These are phyloP conservation scores for Cucurbita pepo DNA, from an alignment of 306 rosid genomes.

Conservation along the genomic window DNA sequence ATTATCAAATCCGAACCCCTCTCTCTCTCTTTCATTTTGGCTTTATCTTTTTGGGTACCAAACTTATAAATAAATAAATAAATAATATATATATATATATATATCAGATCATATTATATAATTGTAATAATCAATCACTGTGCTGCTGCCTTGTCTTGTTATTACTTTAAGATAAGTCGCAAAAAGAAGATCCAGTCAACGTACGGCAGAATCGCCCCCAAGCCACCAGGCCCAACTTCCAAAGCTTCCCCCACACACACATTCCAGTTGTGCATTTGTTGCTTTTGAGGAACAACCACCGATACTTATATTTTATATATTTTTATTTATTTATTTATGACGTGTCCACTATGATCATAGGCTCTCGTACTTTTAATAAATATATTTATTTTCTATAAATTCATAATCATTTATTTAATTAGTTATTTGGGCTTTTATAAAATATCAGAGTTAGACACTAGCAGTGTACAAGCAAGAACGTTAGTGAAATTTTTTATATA, in stretches of 20 bases:
- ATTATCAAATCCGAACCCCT: neutral
- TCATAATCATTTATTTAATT: too few species aligned
- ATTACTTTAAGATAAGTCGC: slow-evolving; percentile 3
- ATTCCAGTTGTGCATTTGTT: slow-evolving; percentile 3
- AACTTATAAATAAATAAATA: neutral
- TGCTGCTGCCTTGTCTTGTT: neutral
- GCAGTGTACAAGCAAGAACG: too few species aligned
- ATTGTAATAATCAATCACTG: neutral
- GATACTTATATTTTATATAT: too few species aligned
- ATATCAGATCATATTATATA: too few species aligned
- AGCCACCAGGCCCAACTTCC: neutral
- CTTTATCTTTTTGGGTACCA: neutral
- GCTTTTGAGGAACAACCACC: slow-evolving; percentile 4
- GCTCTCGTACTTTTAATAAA: too few species aligned
- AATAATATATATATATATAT: too few species aligned
- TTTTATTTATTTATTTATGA: too few species aligned
- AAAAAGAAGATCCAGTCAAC: slow-evolving; percentile 5
- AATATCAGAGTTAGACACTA: too few species aligned
- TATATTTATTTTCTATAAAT: too few species aligned
- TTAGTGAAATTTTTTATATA: too few species aligned
- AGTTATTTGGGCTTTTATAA: too few species aligned
- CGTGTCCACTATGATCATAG: too few species aligned
- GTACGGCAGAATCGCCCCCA: slow-evolving; percentile 3
- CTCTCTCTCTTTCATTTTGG: neutral
- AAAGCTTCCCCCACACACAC: slow-evolving; percentile 1